Percentiles rank a stretch among this genome's conserved stretches.
Conservation (phyloP, 2,329 filamentous ascomycete species). For the Exophiala sideris region DNA sequence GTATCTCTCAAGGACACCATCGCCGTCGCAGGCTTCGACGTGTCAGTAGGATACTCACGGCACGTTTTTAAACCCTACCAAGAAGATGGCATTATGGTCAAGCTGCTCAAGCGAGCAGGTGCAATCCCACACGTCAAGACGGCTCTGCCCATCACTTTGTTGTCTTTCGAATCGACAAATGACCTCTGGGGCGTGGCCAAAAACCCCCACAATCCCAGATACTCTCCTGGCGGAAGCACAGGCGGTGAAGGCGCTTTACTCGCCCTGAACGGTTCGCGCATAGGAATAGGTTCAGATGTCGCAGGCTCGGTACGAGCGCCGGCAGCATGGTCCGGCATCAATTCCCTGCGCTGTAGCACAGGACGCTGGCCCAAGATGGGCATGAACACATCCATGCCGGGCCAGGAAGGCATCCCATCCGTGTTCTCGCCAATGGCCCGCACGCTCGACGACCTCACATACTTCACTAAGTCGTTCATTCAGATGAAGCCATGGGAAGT, state of each 20-base stretch:
- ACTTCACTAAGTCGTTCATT: constrained; percentile 77
- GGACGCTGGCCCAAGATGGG: constrained; percentile 87
- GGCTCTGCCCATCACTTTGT: constrained; percentile 78
- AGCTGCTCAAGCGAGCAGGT: constrained; percentile 77
- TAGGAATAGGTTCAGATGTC: constrained; percentile 87
- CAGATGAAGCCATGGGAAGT: constrained; percentile 85
- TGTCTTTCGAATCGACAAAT: constrained; percentile 79
- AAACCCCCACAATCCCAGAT: constrained; percentile 80
- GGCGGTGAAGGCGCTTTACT: constrained; percentile 80
- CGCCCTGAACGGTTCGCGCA: constrained; percentile 74
- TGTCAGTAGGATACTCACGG: constrained; percentile 73
- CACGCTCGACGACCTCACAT: constrained; percentile 75
- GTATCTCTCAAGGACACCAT: constrained; percentile 78
- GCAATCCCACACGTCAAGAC: constrained; percentile 93
- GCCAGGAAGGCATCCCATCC: constrained; percentile 83
- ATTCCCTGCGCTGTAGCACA: constrained; percentile 80
- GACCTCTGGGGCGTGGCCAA: constrained; percentile 76
- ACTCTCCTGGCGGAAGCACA: constrained; percentile 85
- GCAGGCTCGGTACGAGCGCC: constrained; percentile 83
- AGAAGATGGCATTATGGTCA: constrained; percentile 69
- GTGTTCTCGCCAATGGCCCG: constrained; percentile 92
- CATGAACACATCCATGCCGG: constrained; percentile 82
- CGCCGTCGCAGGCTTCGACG: constrained; percentile 77
- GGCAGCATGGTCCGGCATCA: constrained; percentile 86
- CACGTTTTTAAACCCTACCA: constrained; percentile 64